Percentiles rank a stretch among this genome's conserved stretches.
phyloP scores from a whole-genome alignment of 805 yeast species.

The Wickerhamiella galacta region DNA sequence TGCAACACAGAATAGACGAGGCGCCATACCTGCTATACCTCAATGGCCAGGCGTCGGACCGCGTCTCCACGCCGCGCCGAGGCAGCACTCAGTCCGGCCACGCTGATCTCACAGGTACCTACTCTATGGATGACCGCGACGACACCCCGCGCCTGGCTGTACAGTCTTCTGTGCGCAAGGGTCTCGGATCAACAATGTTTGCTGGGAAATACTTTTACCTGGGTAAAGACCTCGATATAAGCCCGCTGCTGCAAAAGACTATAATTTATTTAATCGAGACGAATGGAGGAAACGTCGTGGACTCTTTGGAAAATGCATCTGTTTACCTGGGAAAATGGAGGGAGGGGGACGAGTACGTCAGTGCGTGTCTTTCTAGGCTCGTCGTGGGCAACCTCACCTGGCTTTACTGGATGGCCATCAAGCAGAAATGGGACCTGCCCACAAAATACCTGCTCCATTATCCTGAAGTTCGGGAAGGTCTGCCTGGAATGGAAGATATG shows the following conservation, averaged over 20 bases:
- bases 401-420: conserved; percentile 52
- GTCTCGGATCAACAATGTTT: conserved; percentile 19
- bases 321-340: conserved; percentile 49
- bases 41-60: background rate
- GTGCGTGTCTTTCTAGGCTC: conserved; percentile 27
- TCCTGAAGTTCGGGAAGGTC: conserved; percentile 41
- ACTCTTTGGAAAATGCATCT: conserved; percentile 21
- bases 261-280: conserved; percentile 30
- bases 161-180: conserved; percentile 14
- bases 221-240: conserved; percentile 38
- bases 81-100: conserved; percentile 2
- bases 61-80: background rate
- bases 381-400: conserved; percentile 55
- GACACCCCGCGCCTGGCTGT: conserved; percentile 15
- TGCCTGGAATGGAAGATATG: conserved; percentile 38
- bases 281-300: conserved; percentile 38
- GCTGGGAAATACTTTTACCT: conserved; percentile 33
- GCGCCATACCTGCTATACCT: conserved; percentile 35
- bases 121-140: conserved; percentile 4
- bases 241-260: conserved; percentile 26
- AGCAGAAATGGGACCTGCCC: conserved; percentile 41
- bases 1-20: conserved; percentile 35
- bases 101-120: conserved; percentile 9
- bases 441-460: conserved; percentile 41
- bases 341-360: conserved; percentile 36